Percentiles rank a stretch among this genome's conserved stretches.
Evolutionary conservation across 2,329 filamentous ascomycete species (phyloP).

Genomic region (Alternaria rosae): DNA sequence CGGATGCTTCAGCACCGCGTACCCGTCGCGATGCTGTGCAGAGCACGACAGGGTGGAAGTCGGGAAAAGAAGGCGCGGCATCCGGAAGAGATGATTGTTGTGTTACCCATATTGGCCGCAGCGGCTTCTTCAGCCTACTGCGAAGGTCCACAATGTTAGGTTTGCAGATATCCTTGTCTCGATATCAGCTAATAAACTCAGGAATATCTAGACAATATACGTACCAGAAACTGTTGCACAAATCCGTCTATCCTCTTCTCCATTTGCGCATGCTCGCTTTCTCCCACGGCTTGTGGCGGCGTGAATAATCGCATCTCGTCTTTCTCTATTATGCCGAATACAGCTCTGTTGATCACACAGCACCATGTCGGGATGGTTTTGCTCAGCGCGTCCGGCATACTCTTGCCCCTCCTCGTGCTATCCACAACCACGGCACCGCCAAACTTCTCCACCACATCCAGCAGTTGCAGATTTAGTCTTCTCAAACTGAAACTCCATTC

Average conservation of each 20-base stretch:
- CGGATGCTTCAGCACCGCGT: constrained; percentile 70
- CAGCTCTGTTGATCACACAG: constrained; percentile 77
- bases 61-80: constrained; percentile 58
- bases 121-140: constrained; percentile 69
- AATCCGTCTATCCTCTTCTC: constrained; percentile 66
- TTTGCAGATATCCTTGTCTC: constrained; percentile 60
- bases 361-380: constrained; percentile 97
- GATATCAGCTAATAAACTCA: constrained; percentile 1
- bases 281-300: constrained; percentile 74
- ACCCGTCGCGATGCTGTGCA: constrained; percentile 84
- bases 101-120: constrained; percentile 82
- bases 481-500: constrained; percentile 91
- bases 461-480: constrained; percentile 82
- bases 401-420: constrained; percentile 89
- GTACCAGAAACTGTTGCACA: constrained; percentile 58
- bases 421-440: constrained; percentile 90
- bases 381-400: constrained; percentile 93
- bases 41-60: constrained; percentile 77
- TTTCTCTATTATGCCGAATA: constrained; percentile 70
- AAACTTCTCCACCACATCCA: constrained; percentile 70
- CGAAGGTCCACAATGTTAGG: constrained; percentile 66
- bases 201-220: constrained; percentile 6
- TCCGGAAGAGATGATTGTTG: constrained; percentile 65
- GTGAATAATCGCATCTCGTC: constrained; percentile 63
- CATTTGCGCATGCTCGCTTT: constrained; percentile 83